These are phyloP conservation scores for Aspergillus phoenicis DNA, from an alignment of 2,329 filamentous ascomycete species.

Conservation along the genomic window DNA sequence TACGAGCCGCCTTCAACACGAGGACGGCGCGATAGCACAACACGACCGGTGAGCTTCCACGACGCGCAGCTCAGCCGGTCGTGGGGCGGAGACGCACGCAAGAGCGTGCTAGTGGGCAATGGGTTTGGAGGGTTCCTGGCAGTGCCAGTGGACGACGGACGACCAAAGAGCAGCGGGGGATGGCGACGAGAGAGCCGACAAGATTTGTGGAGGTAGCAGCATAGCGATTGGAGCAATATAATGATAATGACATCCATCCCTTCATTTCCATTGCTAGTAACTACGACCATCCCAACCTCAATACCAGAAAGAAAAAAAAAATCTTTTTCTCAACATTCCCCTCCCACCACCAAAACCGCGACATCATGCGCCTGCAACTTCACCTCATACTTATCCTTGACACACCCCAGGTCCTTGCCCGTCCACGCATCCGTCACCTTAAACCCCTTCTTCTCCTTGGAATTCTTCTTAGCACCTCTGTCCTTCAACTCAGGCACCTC, in stretches of 20 bases:
- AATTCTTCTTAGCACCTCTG: neutral
- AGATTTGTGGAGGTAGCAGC: constrained; percentile 42
- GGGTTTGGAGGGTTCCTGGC: constrained; percentile 68
- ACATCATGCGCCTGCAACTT: constrained; percentile 34
- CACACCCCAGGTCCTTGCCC: constrained; percentile 34
- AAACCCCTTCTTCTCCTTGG: constrained; percentile 16
- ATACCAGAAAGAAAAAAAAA: neutral
- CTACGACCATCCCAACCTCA: too few species aligned
- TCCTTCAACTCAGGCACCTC: constrained; percentile 34
- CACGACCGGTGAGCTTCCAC: constrained; percentile 51
- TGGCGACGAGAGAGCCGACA: constrained; percentile 36
- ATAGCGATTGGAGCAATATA: neutral
- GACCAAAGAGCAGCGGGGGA: constrained; percentile 40
- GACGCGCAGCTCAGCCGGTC: constrained; percentile 54
- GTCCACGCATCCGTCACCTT: constrained; percentile 34
- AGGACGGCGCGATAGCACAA: constrained; percentile 40
- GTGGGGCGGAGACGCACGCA: constrained; percentile 62
- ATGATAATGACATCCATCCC: neutral
- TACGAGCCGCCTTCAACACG: constrained; percentile 53
- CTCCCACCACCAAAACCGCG: constrained; percentile 33
- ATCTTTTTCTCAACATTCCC: constrained; percentile 3
- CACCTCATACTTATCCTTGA: constrained; percentile 26
- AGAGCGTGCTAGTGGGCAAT: constrained; percentile 67
- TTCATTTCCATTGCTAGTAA: neutral
- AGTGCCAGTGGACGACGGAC: constrained; percentile 57